phyloP scores from a whole-genome alignment of 257 asterid species.

The Striga asiatica region DNA sequence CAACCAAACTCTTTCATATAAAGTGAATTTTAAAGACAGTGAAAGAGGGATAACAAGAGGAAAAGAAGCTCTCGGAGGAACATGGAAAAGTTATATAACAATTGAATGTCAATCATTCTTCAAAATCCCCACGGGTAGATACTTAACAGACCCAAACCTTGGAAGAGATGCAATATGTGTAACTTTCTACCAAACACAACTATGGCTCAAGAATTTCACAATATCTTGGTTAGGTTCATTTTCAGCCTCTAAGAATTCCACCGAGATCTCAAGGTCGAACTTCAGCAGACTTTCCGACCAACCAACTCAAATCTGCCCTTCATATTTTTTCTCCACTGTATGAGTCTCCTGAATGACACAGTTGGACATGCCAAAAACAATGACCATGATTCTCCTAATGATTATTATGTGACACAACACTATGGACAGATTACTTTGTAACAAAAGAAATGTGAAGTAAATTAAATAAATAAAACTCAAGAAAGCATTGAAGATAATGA shows the following conservation, averaged over 20 bases:
- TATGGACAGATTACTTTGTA: neutral
- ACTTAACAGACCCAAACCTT: neutral
- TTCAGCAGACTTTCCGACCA: too few species aligned
- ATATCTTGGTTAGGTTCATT: neutral
- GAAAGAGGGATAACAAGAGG: neutral
- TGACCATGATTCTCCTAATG: constrained; percentile 1
- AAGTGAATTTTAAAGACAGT: neutral
- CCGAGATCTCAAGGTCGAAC: neutral
- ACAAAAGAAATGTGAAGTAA: neutral
- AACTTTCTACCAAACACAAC: neutral
- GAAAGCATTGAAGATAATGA: neutral
- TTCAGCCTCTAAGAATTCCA: neutral
- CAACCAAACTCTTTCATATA: neutral
- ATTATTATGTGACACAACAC: constrained; percentile 1
- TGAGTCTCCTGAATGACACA: too few species aligned
- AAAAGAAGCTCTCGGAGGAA: neutral
- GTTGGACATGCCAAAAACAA: too few species aligned
- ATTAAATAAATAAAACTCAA: neutral
- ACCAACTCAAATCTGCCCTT: too few species aligned
- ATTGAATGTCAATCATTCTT: neutral
- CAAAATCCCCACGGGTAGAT: neutral
- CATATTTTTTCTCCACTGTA: too few species aligned
- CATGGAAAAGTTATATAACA: neutral
- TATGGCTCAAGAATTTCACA: neutral
- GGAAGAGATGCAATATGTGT: neutral